These are phyloP conservation scores for Ceratobasidium sp. DNA, from an alignment of 1,284 basidiomycete genomes.

Conservation along the genomic window DNA sequence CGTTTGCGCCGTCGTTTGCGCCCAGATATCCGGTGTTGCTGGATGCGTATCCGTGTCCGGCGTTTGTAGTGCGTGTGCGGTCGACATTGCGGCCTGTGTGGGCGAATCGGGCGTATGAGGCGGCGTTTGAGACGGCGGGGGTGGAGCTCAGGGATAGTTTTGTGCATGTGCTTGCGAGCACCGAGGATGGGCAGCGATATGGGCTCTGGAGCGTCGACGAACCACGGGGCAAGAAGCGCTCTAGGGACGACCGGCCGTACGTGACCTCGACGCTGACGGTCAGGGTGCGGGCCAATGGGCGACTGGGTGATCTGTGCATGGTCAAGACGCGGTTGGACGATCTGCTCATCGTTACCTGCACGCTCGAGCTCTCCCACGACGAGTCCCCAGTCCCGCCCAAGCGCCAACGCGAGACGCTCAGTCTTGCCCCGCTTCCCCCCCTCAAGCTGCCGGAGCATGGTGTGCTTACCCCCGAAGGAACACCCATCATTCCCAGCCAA, in stretches of 20 bases:
- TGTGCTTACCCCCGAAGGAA: constrained; percentile 14
- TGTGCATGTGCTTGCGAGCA: constrained; percentile 17
- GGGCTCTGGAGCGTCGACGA: constrained; percentile 15
- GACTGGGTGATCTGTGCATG: constrained; percentile 4
- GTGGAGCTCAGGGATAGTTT: constrained; percentile 15
- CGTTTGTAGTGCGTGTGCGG: constrained; percentile 4
- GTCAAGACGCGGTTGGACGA: constrained; percentile 18
- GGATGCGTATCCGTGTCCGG: constrained; percentile 24
- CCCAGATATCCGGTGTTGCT: constrained; percentile 7
- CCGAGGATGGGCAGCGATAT: constrained; percentile 20
- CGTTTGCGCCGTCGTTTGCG: constrained; percentile 3
- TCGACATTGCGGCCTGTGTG: constrained; percentile 21
- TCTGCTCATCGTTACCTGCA: constrained; percentile 12
- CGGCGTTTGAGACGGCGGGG: not conserved
- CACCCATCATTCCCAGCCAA: not conserved
- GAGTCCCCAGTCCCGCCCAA: constrained; percentile 17
- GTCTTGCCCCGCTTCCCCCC: constrained; percentile 6
- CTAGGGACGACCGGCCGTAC: not conserved
- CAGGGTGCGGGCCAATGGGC: not conserved
- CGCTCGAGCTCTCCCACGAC: not conserved
- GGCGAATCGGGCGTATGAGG: constrained; percentile 11
- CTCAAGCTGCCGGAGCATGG: not conserved
- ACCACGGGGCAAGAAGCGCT: not conserved
- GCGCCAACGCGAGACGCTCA: not conserved
- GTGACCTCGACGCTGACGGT: not conserved